Evolutionary conservation across 768 basidiomycete genomes (phyloP), one percentile per base, ranked within the genome.

Genomic region (Lentinus tigrinus): DNA sequence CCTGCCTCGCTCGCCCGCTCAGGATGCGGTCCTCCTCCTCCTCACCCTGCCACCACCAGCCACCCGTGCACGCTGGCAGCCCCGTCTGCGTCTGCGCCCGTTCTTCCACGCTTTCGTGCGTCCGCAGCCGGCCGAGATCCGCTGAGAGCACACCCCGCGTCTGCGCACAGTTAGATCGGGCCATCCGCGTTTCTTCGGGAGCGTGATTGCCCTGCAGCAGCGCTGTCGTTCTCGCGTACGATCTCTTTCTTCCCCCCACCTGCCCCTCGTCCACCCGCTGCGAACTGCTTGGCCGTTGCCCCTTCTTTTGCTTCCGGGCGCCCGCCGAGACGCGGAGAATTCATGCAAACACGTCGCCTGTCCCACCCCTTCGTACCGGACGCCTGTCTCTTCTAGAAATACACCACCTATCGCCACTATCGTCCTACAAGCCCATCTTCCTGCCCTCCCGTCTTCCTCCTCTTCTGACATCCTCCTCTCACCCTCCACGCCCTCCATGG

Each of bases 301-400:
- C 28, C 54, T 8, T 28, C 19, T 37, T 23, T 39, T n/a, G 4
- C 51, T 52, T 28, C 55, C 21, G 47, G 54, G 51, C 60, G 60
- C 60, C 52, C 60, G 34, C 23, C 28, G 52, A 56, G 60, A 57
- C 60, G 60, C 60, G 55, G 52, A 28, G 39, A 52, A 56, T 46
- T 7, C 46, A 43, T 47, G 39, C 46, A 37, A 19, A 37, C 52
- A 36, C 55, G 26, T 46, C 28, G 42, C 39, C 21, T 54, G 26
- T 53, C 55, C 48, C 52, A 59, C 47, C 54, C 27, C 28, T 51
- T 40, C 60, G 23, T 53, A 42, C 55, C 47, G 59, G 59, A 61
- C 59, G 59, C 59, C 59, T 56, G 44, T 56, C 53, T 19, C 64
- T 62, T 62, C 64, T 62, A 60, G 64, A 65, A 65, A 60, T 62